Evolutionary conservation across 306 rosid species (phyloP).

Genomic region (Mucuna pruriens): DNA sequence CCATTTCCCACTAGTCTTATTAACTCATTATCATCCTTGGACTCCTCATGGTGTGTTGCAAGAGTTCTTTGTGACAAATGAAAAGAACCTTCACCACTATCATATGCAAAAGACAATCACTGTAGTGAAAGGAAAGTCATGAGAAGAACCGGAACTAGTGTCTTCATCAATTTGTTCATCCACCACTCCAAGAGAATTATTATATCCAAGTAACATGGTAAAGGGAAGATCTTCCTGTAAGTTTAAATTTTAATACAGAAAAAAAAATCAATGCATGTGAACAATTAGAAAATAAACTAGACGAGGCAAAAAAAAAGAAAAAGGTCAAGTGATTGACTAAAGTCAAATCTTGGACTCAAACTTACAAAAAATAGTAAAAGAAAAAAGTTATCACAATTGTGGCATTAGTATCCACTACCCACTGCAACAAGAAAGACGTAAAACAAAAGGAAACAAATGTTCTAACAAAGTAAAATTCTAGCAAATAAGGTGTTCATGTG

Average conservation of each 20-base stretch:
- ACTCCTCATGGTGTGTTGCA: too few relatives aligned
- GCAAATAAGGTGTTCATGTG: too few relatives aligned
- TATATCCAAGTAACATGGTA: constrained; percentile 50
- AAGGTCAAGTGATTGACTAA: neutral
- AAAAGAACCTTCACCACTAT: too few relatives aligned
- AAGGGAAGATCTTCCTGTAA: constrained; percentile 61
- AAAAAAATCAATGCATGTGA: constrained; percentile 1
- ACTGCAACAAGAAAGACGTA: neutral
- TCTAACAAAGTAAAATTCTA: too few relatives aligned
- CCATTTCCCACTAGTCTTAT: too few relatives aligned
- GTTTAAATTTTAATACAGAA: constrained; percentile 26
- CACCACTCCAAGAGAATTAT: constrained; percentile 41
- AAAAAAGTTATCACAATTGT: neutral
- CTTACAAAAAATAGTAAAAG: constrained; percentile 29
- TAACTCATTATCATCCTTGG: too few relatives aligned
- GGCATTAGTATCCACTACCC: neutral
- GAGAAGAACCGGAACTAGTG: constrained; percentile 50
- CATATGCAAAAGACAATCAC: too few relatives aligned
- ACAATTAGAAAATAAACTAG: constrained; percentile 24
- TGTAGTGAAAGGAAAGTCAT: constrained; percentile 35
- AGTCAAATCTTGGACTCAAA: neutral
- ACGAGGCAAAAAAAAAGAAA: neutral
- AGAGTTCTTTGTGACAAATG: too few relatives aligned
- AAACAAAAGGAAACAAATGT: too few relatives aligned
- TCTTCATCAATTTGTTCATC: constrained; percentile 44